phyloP scores from a whole-genome alignment of 2,329 filamentous ascomycete species.

The Aureobasidium namibiae region DNA sequence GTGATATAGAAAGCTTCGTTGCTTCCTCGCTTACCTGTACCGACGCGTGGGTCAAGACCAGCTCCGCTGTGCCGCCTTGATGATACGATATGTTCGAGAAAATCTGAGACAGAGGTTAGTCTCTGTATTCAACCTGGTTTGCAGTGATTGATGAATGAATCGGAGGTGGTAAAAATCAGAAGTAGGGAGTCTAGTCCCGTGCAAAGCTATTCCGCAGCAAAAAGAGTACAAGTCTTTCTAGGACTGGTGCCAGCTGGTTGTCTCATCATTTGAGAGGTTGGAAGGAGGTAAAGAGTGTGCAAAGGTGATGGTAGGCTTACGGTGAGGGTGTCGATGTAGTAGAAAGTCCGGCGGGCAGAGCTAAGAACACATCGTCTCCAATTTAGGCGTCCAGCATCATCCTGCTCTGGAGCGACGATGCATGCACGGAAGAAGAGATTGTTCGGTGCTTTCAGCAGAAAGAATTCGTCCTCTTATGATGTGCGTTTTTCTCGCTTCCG shows the following conservation, averaged over 20 bases:
- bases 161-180: not conserved
- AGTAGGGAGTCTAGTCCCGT: slow-evolving; percentile 5
- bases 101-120: slow-evolving; percentile 1
- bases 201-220: slow-evolving; percentile 51
- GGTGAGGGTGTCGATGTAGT: not conserved
- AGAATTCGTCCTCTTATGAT: not conserved
- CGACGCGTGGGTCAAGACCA: no score
- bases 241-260: slow-evolving; percentile 57
- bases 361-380: not conserved
- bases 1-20: not conserved
- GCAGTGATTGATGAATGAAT: not conserved
- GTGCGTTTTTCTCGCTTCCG: slow-evolving; percentile 6
- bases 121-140: not conserved
- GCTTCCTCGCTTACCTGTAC: not conserved
- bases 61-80: not conserved
- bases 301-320: not conserved
- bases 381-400: no score
- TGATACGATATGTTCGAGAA: no score
- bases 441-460: not conserved
- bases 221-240: slow-evolving; percentile 56
- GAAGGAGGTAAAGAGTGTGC: not conserved
- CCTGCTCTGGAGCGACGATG: no score
- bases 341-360: no score
- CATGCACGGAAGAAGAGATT: not conserved
- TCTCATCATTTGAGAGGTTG: slow-evolving; percentile 2